phyloP scores from a whole-genome alignment of 768 basidiomycete genomes.

The Mycena galericulata region DNA sequence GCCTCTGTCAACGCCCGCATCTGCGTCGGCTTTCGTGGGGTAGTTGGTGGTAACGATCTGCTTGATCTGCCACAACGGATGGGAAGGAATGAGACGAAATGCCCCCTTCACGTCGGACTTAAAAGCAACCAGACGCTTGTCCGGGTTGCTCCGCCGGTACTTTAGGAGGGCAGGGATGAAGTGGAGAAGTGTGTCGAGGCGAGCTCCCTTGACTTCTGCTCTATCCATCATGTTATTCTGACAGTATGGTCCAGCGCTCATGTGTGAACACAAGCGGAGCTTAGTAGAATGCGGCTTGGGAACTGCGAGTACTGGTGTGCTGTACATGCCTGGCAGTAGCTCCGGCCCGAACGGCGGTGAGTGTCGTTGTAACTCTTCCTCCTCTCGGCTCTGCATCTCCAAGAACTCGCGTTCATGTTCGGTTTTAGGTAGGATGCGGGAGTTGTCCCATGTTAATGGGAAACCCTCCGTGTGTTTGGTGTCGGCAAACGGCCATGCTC shows the following conservation, averaged over 20 bases:
- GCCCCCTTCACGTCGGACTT: background rate
- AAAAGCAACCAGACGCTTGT: background rate
- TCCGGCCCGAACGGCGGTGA: background rate
- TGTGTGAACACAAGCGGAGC: background rate
- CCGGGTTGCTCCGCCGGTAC: background rate
- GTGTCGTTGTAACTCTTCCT: background rate
- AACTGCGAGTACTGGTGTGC: background rate
- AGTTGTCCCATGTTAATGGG: background rate
- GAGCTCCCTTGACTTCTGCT: background rate
- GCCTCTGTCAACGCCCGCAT: background rate
- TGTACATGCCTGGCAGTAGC: background rate
- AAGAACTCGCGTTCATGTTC: background rate
- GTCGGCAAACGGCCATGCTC: background rate
- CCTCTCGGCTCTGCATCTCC: background rate
- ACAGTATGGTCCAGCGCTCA: background rate
- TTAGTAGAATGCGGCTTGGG: background rate
- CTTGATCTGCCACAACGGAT: background rate
- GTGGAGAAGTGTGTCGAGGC: background rate
- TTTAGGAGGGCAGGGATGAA: background rate
- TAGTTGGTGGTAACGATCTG: slow-evolving; percentile 1
- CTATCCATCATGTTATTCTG: background rate
- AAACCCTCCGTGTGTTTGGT: background rate
- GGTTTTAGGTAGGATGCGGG: background rate
- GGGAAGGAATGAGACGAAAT: background rate
- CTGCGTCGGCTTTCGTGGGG: background rate